These are phyloP conservation scores for Beauveria pseudobassiana DNA, from an alignment of 2,329 filamentous ascomycete genomes.

Conservation along the genomic window DNA sequence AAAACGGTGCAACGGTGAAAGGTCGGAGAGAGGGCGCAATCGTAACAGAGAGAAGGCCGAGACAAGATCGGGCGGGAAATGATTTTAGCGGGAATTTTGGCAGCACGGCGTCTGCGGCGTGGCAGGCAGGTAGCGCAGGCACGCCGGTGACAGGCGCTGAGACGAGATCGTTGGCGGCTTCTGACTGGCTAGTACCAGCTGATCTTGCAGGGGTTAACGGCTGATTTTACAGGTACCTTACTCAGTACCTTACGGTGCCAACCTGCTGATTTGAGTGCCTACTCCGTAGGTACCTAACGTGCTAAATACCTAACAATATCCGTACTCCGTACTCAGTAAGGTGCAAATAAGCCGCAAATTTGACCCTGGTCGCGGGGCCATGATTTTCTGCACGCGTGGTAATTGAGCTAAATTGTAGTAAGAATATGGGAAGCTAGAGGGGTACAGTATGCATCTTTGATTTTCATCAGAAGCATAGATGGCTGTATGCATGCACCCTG, in stretches of 20 bases:
- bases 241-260: too few species aligned
- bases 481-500: background rate
- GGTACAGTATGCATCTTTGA: background rate
- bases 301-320: background rate
- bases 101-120: background rate
- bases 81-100: constrained; percentile 3
- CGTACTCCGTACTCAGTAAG: background rate
- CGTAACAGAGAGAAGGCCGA: background rate
- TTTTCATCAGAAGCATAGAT: background rate
- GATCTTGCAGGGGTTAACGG: too few species aligned
- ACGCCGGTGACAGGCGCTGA: background rate
- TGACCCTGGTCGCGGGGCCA: background rate
- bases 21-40: constrained; percentile 9
- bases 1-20: constrained; percentile 4
- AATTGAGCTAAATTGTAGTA: background rate
- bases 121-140: background rate
- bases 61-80: constrained; percentile 2
- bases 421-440: background rate
- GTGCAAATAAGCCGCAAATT: background rate
- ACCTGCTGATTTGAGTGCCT: background rate
- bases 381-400: background rate
- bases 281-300: background rate
- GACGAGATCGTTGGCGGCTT: background rate
- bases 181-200: background rate
- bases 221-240: too few species aligned